Base-by-base conservation (phyloP, 2,329 filamentous ascomycete genomes). In the Emydomyces testavorans region DNA sequence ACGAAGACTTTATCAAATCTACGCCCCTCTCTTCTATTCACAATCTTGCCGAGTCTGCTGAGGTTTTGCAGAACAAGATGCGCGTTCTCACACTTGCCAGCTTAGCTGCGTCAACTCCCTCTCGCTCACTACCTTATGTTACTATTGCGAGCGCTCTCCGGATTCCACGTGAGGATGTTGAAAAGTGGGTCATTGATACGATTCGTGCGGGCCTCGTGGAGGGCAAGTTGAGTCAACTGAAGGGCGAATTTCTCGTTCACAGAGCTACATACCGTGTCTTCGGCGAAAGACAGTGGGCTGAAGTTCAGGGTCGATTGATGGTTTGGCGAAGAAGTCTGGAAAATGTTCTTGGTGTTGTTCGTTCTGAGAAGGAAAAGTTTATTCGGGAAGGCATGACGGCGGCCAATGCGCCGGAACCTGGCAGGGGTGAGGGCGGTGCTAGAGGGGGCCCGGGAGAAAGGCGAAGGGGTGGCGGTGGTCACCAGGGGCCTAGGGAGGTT, bases 141-240 rank as follows among this genome's bases (percentile, higher is more conserved):
- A 78, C 78, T 61, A 95, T 98, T 62, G 79, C 84, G 55, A 83
- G 83, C 63, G 83, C 87, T 4, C 79, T 98, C 39, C 83, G 92
- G 68, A 81, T 98, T 48, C 80, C 86, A 38, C 63, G 71, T 39
- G 81, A 85, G 54, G 87, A 96, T 54, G 87, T 96, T 35, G 92
- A 98, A 76, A 84, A 90, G 77, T 98, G 92, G 92, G 87, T 93
- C 57, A 98, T 98, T 61, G 92, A 98, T 66, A 89, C 93, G 57
- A 95, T 98, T 70, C 86, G 92, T 57, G 87, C 89, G 40, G 88
- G 89, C 28, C 80, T 98, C 31, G 86, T 98, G 45, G 92, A 98
- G 73, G 92, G 92, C 64, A 94, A 94, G 71, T 80, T 98, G 57
- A 92, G 85, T 50, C 92, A 98, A 72, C 78, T 90, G 65, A 88